Evolutionary conservation across 768 basidiomycete genomes (phyloP).

Genomic region (Tulasnella sp.): DNA sequence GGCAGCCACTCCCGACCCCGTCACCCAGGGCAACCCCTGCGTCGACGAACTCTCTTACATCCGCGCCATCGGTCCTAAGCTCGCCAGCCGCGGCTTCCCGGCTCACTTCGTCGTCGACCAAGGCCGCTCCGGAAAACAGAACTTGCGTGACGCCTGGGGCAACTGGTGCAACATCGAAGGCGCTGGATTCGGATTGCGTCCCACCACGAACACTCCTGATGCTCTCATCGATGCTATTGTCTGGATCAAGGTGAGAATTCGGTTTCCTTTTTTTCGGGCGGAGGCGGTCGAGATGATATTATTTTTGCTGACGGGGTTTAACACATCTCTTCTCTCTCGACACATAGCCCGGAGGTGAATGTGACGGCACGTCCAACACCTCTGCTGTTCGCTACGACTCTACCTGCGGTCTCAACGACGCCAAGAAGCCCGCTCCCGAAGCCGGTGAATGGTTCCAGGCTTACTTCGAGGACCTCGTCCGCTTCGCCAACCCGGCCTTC

Average conservation of each 20-base stretch:
- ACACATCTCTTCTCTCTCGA: too few relatives aligned
- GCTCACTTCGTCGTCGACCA: constrained; percentile 56
- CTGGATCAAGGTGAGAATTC: constrained; percentile 39
- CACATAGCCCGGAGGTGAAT: constrained; percentile 57
- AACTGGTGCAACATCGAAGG: constrained; percentile 64
- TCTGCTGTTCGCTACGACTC: constrained; percentile 16
- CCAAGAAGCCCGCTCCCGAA: constrained; percentile 18
- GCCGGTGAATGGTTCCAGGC: constrained; percentile 21
- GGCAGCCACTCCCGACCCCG: constrained; percentile 49
- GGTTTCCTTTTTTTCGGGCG: background rate
- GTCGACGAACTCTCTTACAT: constrained; percentile 33
- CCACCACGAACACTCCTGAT: constrained; percentile 47
- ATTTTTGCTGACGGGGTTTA: too few relatives aligned
- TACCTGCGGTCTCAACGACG: constrained; percentile 15
- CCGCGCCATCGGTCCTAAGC: constrained; percentile 30
- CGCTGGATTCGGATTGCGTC: constrained; percentile 54
- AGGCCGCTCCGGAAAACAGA: constrained; percentile 55
- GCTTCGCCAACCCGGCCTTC: constrained; percentile 12
- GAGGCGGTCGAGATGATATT: too few relatives aligned
- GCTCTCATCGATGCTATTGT: constrained; percentile 52
- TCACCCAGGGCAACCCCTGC: constrained; percentile 49
- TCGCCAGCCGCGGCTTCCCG: constrained; percentile 31
- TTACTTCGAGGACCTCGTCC: constrained; percentile 19
- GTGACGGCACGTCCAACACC: constrained; percentile 45
- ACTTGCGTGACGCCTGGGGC: constrained; percentile 53